Evolutionary conservation across 1,284 basidiomycete species (phyloP).

Genomic region (Cystobasidium pallidum): DNA sequence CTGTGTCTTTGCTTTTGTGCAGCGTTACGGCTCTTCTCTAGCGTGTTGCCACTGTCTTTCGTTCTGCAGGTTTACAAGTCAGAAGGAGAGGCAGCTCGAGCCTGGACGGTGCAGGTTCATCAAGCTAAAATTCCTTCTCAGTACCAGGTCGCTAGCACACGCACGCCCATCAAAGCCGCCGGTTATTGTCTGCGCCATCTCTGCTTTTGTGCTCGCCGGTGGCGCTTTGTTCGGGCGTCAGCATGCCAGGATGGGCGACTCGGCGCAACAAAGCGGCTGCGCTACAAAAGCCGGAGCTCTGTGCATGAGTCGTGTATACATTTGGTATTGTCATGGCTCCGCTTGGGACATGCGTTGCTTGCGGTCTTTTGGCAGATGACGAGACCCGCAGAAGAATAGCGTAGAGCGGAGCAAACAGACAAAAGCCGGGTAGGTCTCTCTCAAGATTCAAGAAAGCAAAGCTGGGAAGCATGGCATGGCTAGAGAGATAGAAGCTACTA

Average conservation of each 20-base stretch:
- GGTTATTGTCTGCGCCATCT: background rate
- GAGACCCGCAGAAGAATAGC: background rate
- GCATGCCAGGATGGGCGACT: background rate
- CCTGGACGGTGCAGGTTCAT: no score
- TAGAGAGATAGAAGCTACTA: no score
- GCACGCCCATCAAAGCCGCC: background rate
- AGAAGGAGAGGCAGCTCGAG: background rate
- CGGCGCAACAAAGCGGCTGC: background rate
- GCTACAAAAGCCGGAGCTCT: background rate
- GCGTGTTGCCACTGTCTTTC: background rate
- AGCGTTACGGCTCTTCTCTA: background rate
- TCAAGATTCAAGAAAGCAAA: background rate
- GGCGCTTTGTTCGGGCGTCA: background rate
- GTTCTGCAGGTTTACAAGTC: background rate
- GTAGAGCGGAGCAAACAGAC: background rate
- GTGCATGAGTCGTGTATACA: no score
- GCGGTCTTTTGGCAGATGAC: no score
- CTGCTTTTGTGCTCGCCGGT: slow-evolving; percentile 3
- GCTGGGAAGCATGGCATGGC: background rate
- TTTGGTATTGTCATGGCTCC: no score
- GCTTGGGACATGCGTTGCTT: no score
- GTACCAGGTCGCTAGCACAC: no score
- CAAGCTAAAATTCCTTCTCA: no score
- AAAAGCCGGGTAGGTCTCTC: no score
- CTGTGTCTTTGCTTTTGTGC: background rate